A percentile compares a stretch with the other conserved stretches of the same genome.
phyloP scores from a whole-genome alignment of 495 filamentous ascomycete species.

The Daldinia concentrica region DNA sequence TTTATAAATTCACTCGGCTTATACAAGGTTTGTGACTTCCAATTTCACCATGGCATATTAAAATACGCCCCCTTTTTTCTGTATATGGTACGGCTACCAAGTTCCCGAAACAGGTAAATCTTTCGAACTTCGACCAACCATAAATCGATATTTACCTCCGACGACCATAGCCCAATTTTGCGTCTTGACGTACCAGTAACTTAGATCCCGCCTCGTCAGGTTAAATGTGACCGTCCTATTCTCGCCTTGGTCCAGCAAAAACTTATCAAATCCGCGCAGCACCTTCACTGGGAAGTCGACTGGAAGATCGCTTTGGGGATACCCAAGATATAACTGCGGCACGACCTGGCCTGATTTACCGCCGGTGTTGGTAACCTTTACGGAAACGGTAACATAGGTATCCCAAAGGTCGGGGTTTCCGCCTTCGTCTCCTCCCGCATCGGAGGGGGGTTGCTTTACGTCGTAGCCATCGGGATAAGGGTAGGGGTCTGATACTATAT shows the following conservation, averaged over 20 bases:
- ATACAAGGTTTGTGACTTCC: too few relatives aligned
- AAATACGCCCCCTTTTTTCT: too few relatives aligned
- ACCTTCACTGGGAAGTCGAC: not conserved
- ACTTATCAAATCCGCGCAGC: not conserved
- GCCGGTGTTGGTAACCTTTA: not conserved
- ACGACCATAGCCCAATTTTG: not conserved
- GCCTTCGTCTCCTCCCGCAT: constrained; percentile 43
- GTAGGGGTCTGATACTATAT: constrained; percentile 65
- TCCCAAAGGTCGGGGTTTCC: not conserved
- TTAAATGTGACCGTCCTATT: not conserved
- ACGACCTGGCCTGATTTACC: not conserved
- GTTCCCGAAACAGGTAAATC: not conserved
- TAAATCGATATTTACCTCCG: not conserved
- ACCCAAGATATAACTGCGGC: not conserved
- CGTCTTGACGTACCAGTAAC: not conserved
- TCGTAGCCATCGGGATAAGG: constrained; percentile 79
- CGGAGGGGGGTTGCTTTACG: constrained; percentile 61
- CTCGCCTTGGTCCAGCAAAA: not conserved
- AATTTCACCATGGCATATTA: too few relatives aligned
- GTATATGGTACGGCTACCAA: not conserved
- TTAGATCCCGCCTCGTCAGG: not conserved
- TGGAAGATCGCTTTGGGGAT: not conserved
- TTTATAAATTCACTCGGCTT: too few relatives aligned
- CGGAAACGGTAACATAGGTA: not conserved
- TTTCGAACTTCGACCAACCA: not conserved